phyloP scores from a whole-genome alignment of 2,329 filamentous ascomycete species.

The Pseudogymnoascus sp. region DNA sequence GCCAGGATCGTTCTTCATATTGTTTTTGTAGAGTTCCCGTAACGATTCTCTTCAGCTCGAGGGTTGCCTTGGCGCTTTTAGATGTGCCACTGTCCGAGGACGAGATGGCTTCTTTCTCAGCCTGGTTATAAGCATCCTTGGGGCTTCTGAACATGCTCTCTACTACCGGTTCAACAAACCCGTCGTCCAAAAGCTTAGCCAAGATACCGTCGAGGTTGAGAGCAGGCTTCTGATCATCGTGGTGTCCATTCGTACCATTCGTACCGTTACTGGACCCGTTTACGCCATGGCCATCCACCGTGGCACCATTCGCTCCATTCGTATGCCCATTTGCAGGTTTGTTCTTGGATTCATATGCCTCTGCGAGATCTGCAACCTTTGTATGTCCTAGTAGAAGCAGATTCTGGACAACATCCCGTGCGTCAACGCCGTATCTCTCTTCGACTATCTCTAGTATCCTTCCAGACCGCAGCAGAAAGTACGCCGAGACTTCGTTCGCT shows the following conservation, averaged over 20 bases:
- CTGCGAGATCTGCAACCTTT: conserved; percentile 60
- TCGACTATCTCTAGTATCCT: conserved; percentile 74
- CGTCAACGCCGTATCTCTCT: conserved; percentile 64
- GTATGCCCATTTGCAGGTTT: conserved; percentile 19
- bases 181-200: conserved; percentile 49
- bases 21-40: conserved; percentile 46
- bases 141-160: conserved; percentile 51
- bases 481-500: conserved; percentile 71
- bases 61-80: conserved; percentile 59
- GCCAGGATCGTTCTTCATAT: conserved; percentile 37
- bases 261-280: conserved; percentile 14
- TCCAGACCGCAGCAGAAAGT: conserved; percentile 72
- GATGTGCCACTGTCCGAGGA: conserved; percentile 45
- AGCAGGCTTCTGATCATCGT: conserved; percentile 14
- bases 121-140: conserved; percentile 51
- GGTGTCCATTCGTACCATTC: conserved; percentile 19
- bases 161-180: conserved; percentile 60
- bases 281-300: not conserved
- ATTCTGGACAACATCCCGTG: conserved; percentile 66
- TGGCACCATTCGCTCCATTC: conserved; percentile 27
- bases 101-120: conserved; percentile 56
- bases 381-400: conserved; percentile 73
- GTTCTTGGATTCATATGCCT: conserved; percentile 43
- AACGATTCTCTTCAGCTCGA: conserved; percentile 52
- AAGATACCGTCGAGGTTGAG: conserved; percentile 33